Conservation (phyloP, 306 rosid genomes). For the Cucumis hystrix region DNA sequence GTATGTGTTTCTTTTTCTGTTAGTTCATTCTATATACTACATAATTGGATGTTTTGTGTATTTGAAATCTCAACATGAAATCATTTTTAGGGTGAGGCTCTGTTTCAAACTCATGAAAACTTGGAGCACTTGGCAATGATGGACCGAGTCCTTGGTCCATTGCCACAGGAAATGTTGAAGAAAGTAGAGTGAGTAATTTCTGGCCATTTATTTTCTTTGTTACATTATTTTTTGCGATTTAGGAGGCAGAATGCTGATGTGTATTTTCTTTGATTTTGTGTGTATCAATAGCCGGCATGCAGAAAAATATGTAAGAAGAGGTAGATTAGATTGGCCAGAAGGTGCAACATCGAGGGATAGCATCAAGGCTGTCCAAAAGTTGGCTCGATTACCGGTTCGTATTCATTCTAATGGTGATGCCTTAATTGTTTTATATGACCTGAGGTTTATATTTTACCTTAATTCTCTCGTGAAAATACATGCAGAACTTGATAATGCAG, state of each 20-base stretch:
- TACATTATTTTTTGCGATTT: no score
- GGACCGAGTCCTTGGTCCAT: constrained; percentile 79
- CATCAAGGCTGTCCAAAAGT: constrained; percentile 73
- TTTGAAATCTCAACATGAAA: not conserved
- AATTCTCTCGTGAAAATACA: not conserved
- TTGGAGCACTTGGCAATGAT: constrained; percentile 96
- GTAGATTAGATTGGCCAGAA: constrained; percentile 88
- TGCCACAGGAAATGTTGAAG: constrained; percentile 60
- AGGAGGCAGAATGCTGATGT: not conserved
- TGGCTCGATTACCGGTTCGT: constrained; percentile 76
- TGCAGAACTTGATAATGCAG: constrained; percentile 87
- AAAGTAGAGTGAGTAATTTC: constrained; percentile 49
- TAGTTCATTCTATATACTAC: no score
- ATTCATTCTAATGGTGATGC: no score
- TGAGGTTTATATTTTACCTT: no score
- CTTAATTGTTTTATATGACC: not conserved
- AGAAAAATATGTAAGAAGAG: constrained; percentile 76
- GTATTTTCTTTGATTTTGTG: not conserved
- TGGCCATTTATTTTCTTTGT: no score
- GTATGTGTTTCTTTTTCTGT: constrained; percentile 15
- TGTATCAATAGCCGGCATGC: constrained; percentile 52
- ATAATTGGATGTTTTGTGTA: not conserved
- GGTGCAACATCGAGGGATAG: constrained; percentile 85
- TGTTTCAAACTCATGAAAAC: constrained; percentile 94
- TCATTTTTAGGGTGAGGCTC: constrained; percentile 66